A percentile compares a stretch with the other conserved stretches of the same genome.
phyloP scores from a whole-genome alignment of 2,329 filamentous ascomycete species.

The Fusarium zealandicum region DNA sequence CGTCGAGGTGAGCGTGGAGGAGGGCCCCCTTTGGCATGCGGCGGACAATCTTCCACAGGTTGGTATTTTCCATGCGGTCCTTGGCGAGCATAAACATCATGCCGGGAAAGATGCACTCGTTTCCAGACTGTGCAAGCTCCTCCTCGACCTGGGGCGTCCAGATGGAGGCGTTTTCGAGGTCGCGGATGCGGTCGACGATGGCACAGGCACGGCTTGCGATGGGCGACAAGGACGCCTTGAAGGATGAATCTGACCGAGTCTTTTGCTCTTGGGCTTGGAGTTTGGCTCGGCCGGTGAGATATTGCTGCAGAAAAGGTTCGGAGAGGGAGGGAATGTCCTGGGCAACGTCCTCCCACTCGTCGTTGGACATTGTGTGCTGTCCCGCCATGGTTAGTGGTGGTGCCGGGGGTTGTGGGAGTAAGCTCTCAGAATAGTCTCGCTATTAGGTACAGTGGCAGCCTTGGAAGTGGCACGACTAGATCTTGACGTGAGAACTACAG shows the following conservation, averaged over 20 bases:
- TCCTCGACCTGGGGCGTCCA: constrained; percentile 82
- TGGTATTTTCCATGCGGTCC: constrained; percentile 82
- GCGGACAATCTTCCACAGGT: constrained; percentile 84
- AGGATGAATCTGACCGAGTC: constrained; percentile 76
- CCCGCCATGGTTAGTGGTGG: constrained; percentile 41
- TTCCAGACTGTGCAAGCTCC: constrained; percentile 65
- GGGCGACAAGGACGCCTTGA: constrained; percentile 77
- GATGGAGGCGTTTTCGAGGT: constrained; percentile 75
- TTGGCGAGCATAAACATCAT: constrained; percentile 94
- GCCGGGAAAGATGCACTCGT: constrained; percentile 77
- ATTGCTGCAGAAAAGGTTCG: constrained; percentile 84
- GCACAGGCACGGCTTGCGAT: constrained; percentile 78
- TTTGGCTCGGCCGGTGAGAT: constrained; percentile 75
- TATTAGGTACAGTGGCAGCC: neutral
- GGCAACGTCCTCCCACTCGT: constrained; percentile 66
- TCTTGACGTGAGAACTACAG: neutral
- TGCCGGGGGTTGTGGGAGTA: neutral
- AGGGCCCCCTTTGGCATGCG: constrained; percentile 89
- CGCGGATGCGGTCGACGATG: constrained; percentile 81
- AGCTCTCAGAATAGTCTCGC: too few species aligned
- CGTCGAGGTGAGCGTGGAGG: constrained; percentile 87
- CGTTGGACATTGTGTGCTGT: constrained; percentile 53
- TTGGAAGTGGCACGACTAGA: neutral
- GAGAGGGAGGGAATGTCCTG: constrained; percentile 63
- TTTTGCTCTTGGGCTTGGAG: constrained; percentile 84